Evolutionary conservation across 148 eudicot genomes (phyloP).

Genomic region (Pharnaceum exiguum): DNA sequence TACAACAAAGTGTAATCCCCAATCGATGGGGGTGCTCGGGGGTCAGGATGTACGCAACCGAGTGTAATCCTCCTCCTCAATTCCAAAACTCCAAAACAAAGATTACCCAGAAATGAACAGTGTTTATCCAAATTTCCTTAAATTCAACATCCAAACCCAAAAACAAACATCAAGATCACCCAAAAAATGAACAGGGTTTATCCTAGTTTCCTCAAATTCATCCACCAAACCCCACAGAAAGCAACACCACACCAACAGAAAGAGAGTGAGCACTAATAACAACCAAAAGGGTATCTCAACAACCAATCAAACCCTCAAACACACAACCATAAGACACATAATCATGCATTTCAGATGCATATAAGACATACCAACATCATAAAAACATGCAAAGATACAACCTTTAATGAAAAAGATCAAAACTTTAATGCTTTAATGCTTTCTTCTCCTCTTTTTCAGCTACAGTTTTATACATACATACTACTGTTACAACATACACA

Average conservation of each 20-base stretch:
- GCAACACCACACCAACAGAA: no score
- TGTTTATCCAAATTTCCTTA: constrained; percentile 12
- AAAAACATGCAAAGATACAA: no score
- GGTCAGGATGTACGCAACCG: no score
- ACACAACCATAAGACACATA: no score
- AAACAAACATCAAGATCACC: constrained; percentile 5
- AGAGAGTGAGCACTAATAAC: constrained; percentile 6
- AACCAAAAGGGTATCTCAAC: background rate
- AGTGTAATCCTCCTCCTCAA: no score
- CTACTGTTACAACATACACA: no score
- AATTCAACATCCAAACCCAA: constrained; percentile 13
- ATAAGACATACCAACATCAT: background rate
- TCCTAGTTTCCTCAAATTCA: constrained; percentile 13
- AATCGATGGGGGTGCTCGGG: no score
- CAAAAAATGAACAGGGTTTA: constrained; percentile 5
- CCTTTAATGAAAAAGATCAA: no score
- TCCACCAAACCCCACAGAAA: constrained; percentile 14
- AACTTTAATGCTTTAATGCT: no score
- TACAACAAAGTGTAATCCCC: no score
- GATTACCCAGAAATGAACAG: constrained; percentile 12
- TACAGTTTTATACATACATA: no score
- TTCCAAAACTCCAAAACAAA: background rate
- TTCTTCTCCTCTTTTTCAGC: no score
- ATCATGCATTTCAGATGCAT: constrained; percentile 2
- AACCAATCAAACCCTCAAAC: constrained; percentile 10